Base-by-base conservation (phyloP, 2,329 filamentous ascomycete genomes). In the Colletotrichum musae region DNA sequence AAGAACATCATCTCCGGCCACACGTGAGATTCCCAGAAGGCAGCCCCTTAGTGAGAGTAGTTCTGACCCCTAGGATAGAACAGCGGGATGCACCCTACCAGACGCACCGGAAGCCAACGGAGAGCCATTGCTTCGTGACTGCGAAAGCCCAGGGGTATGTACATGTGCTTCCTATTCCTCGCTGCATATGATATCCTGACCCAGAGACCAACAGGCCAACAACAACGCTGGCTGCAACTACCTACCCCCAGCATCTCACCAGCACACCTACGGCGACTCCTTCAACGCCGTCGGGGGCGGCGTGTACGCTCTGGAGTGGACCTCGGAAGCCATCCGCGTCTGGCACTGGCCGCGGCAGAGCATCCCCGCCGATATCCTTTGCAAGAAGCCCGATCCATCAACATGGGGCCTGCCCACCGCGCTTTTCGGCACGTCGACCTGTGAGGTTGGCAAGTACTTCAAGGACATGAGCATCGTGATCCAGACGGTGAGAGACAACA, bases 291-390 rank as follows among this genome's bases (percentile, higher is more conserved):
- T 78, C 43, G 84, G 86, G 1, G 91, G 92, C n/a, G 91, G 91
- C 32, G 86, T 93, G 3, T 93, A 92, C 73, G 91, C 90, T 6
- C 87, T 92, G 73, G 85, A 92, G 74, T 96, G 93, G 93, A 91
- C 91, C 58, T 81, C 83, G 10, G 80, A 87, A 1, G 87, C 86
- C 64, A 92, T 97, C 77, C 90, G 86, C 64, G 84, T 96, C 71
- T 97, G 91, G 90, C 93, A 93, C 82, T 97, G 94, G 79, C 83
- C 90, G 2, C 88, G 92, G n/a, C 81, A 80, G 36, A 77, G 79
- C 9, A 87, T 95, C 48, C 94, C 94, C 0, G 75, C 78, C 0
- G 91, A 96, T 75, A 91, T 95, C 58, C 78, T 80, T 5, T 78
- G 80, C 39, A 88, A 82, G 63, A 82, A 74, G 6, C 94, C 93